A percentile compares a stretch with the other conserved stretches of the same genome.
Conservation (phyloP, 2,329 filamentous ascomycete genomes). For the Fusarium sp. region DNA sequence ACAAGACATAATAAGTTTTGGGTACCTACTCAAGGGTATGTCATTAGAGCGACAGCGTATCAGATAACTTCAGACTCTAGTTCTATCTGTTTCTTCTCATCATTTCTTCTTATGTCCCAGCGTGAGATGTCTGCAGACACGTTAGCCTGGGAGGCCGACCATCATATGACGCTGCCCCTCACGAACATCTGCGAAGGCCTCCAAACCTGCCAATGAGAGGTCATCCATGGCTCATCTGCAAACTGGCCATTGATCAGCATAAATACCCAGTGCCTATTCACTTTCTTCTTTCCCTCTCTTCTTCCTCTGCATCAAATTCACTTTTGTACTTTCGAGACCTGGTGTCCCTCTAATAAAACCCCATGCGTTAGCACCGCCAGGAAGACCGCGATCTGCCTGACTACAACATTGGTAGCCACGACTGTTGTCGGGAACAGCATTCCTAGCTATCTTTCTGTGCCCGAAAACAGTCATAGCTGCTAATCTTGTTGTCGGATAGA, state of each 20-base stretch:
- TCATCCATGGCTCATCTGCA: background rate
- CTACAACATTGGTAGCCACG: background rate
- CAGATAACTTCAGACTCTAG: fast-evolving
- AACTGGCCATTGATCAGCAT: background rate
- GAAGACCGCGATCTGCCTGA: background rate
- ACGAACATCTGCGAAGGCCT: constrained; percentile 12
- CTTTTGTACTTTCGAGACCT: background rate
- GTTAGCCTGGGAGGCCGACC: constrained; percentile 11
- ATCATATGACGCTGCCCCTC: constrained; percentile 5
- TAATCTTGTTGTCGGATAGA: background rate
- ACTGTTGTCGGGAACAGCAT: background rate
- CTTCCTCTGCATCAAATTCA: background rate
- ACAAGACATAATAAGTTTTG: too few relatives aligned
- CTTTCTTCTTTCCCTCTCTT: background rate
- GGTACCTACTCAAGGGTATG: too few relatives aligned
- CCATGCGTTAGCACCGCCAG: background rate
- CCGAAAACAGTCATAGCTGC: background rate
- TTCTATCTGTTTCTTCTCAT: background rate
- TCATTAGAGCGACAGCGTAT: fast-evolving
- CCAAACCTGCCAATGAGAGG: constrained; percentile 17
- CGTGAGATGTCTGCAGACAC: background rate
- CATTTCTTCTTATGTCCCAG: fast-evolving
- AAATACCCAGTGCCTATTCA: background rate
- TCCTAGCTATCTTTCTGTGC: background rate
- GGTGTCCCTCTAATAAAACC: background rate